A percentile compares a stretch with the other conserved stretches of the same genome.
These are phyloP conservation scores for Eutrema yunnanense DNA, from an alignment of 345 rosid genomes.

Conservation along the genomic window DNA sequence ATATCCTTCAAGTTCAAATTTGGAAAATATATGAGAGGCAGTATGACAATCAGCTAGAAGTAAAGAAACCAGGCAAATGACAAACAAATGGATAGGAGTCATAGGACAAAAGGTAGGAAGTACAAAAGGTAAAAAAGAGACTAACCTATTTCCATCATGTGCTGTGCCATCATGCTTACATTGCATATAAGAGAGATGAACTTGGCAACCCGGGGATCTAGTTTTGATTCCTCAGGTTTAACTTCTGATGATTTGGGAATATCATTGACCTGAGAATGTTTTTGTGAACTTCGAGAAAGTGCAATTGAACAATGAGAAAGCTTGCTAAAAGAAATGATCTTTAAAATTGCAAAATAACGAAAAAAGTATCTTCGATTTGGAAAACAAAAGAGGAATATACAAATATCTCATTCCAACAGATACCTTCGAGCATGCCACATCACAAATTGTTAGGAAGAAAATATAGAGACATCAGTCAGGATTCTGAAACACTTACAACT, in stretches of 20 bases:
- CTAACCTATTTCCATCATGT: constrained; percentile 91
- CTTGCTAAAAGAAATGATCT: neutral
- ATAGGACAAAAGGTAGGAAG: neutral
- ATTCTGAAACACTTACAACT: constrained; percentile 42
- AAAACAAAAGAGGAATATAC: neutral
- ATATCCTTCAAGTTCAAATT: constrained; percentile 38
- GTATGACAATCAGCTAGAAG: constrained; percentile 4
- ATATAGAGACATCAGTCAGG: neutral
- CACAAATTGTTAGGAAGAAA: neutral
- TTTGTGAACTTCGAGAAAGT: constrained; percentile 10
- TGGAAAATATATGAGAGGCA: neutral
- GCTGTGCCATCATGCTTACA: constrained; percentile 84
- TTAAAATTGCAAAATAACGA: neutral
- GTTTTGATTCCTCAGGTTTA: constrained; percentile 61
- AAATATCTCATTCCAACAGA: neutral
- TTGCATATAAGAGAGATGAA: constrained; percentile 84
- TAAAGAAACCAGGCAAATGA: neutral
- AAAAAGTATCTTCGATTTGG: neutral
- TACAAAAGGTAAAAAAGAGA: constrained; percentile 4
- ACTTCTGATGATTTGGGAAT: constrained; percentile 32
- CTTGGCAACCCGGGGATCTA: constrained; percentile 60
- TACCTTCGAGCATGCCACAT: neutral
- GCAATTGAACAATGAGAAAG: neutral
- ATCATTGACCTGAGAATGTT: constrained; percentile 37
- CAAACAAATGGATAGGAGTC: neutral